These are phyloP conservation scores for Penicillium sp. DNA, from an alignment of 2,329 filamentous ascomycete species.

Conservation along the genomic window DNA sequence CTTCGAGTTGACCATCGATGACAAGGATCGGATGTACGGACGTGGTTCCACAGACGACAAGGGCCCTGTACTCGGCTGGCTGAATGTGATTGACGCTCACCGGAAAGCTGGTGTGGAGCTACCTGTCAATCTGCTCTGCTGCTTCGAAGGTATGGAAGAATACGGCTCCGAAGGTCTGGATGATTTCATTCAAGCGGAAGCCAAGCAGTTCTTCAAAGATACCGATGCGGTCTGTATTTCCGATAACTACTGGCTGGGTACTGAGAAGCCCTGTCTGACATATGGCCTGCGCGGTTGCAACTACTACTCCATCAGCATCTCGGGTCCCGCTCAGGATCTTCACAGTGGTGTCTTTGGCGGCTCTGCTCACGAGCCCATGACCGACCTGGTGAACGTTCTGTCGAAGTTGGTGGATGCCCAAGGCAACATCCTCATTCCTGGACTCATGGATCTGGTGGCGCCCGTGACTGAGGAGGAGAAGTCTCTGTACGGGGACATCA, in stretches of 20 bases:
- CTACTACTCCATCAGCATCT: slow-evolving; percentile 92
- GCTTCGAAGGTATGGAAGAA: slow-evolving; percentile 99
- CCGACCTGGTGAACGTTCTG: slow-evolving; percentile 82
- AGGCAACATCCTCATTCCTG: slow-evolving; percentile 92
- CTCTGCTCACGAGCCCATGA: slow-evolving; percentile 97
- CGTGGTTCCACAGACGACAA: slow-evolving; percentile 97
- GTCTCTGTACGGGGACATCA: slow-evolving; percentile 81
- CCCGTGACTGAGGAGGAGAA: slow-evolving; percentile 84
- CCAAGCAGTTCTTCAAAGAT: slow-evolving; percentile 92
- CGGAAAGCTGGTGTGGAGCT: slow-evolving; percentile 92
- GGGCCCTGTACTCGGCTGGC: slow-evolving; percentile 93
- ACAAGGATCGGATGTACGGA: slow-evolving; percentile 93
- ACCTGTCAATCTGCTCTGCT: slow-evolving; percentile 97
- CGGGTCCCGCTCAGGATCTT: slow-evolving; percentile 87
- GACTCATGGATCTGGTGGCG: slow-evolving; percentile 89
- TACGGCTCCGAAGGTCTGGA: slow-evolving; percentile 96
- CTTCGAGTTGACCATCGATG: slow-evolving; percentile 82
- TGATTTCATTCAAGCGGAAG: slow-evolving; percentile 88
- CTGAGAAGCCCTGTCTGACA: slow-evolving; percentile 96
- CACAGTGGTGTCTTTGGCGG: slow-evolving; percentile 98
- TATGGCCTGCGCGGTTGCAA: slow-evolving; percentile 97
- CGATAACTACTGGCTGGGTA: slow-evolving; percentile 99
- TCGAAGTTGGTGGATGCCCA: slow-evolving; percentile 81
- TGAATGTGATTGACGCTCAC: slow-evolving; percentile 97
- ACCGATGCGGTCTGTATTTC: slow-evolving; percentile 97